phyloP scores from a whole-genome alignment of 1,139 yeast species.

The Pichia sp. region DNA sequence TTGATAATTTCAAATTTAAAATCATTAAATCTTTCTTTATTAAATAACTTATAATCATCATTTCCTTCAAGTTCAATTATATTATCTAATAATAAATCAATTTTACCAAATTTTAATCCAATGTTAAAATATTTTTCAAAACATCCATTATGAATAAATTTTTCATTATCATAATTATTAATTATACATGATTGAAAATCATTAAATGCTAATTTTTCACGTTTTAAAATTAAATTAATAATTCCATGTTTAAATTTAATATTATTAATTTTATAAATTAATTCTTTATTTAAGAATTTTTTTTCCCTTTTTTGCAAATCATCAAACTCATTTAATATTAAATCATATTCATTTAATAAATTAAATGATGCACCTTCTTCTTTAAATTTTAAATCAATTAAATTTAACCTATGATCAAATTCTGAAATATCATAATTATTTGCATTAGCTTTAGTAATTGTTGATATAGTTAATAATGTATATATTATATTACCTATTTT shows the following conservation, averaged over 20 bases:
- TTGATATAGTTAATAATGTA: too few relatives aligned
- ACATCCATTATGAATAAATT: slow-evolving; percentile 32
- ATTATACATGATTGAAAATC: slow-evolving; percentile 41
- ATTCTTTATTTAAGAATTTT: background rate
- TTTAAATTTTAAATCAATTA: slow-evolving; percentile 16
- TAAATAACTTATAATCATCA: slow-evolving; percentile 1
- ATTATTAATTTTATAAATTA: background rate
- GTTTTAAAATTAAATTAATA: slow-evolving; percentile 45
- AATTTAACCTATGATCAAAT: slow-evolving; percentile 1
- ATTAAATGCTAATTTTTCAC: slow-evolving; percentile 40
- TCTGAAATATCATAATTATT: too few relatives aligned
- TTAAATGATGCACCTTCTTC: slow-evolving; percentile 21
- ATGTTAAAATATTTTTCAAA: slow-evolving; percentile 38
- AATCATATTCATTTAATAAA: slow-evolving; percentile 24
- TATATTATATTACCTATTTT: too few relatives aligned
- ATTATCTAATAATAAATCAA: slow-evolving; percentile 18
- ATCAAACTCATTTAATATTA: slow-evolving; percentile 25
- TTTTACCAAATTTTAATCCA: slow-evolving; percentile 39
- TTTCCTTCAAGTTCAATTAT: slow-evolving; percentile 27
- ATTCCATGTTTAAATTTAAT: slow-evolving; percentile 40
- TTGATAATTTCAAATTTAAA: background rate
- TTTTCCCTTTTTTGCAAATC: slow-evolving; percentile 2
- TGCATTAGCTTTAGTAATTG: too few relatives aligned
- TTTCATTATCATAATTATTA: slow-evolving; percentile 14
- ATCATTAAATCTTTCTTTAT: background rate